Conservation (phyloP, 73 alveolate genomes). For the Uronychia setigera region DNA sequence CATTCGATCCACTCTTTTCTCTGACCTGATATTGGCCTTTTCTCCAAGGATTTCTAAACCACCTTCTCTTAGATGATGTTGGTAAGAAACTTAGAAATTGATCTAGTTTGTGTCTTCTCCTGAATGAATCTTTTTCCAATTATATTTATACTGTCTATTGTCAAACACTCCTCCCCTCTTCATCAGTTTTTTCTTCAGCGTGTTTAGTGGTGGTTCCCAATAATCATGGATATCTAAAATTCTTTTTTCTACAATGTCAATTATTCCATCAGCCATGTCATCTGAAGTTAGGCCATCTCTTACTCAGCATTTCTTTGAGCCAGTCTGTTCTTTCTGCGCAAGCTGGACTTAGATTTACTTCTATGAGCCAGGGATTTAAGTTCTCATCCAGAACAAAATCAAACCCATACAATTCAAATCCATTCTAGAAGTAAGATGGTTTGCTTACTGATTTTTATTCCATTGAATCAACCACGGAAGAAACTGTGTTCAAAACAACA, state of each 20-base stretch:
- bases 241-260: constrained; percentile 46
- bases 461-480: constrained; percentile 59
- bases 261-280: constrained; percentile 70
- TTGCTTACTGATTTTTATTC: constrained; percentile 52
- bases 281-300: constrained; percentile 6
- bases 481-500: constrained; percentile 61
- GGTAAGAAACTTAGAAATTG: background rate
- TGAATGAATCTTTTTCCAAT: constrained; percentile 39
- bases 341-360: constrained; percentile 84
- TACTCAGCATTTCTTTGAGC: constrained; percentile 75
- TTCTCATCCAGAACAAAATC: constrained; percentile 86
- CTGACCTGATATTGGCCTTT: constrained; percentile 53
- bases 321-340: constrained; percentile 82
- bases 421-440: constrained; percentile 43
- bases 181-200: constrained; percentile 3
- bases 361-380: constrained; percentile 82
- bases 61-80: background rate
- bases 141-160: constrained; percentile 20
- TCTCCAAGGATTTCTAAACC: constrained; percentile 56
- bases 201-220: constrained; percentile 1
- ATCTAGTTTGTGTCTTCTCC: constrained; percentile 37
- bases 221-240: constrained; percentile 30
- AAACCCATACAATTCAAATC: constrained; percentile 95
- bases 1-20: constrained; percentile 53
- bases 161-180: background rate